Base-by-base conservation (phyloP, 2,329 filamentous ascomycete genomes). In the Annulohypoxylon truncatum region DNA sequence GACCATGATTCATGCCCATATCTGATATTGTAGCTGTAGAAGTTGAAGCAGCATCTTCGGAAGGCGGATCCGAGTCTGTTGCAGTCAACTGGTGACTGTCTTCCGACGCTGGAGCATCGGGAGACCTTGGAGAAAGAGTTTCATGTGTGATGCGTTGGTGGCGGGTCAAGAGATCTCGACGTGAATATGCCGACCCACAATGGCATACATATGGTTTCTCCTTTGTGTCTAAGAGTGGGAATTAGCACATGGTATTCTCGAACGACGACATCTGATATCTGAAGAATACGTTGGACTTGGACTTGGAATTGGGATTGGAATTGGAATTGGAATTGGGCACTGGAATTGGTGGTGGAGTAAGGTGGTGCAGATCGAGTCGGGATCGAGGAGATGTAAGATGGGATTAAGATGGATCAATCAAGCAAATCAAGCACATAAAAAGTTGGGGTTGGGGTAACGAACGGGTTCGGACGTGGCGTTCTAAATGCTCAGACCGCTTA, bases 401-500 rank as follows among this genome's bases (percentile, higher is more conserved):
- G 46, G 26, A 18, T 28, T 33, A 35, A 15, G 47, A 31, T 50
- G 18, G 28, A 50, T 9, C 20, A 20, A n/a, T n/a, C 38, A 42
- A 42, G 15, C 15, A 42, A 20, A 40, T 20, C 4, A 28, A 50
- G 61, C 58, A 64, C 35, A 18, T 20, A n/a, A 51, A 53, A 52
- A 66, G 52, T 66, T 67, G 65, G 64, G 66, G 61, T 74, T 76
- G 73, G 74, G 73, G 72, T 74, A 75, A 75, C 81, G 77, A 71
- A 83, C 81, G 81, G 51, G 80, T 83, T 65, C 81, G 77, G 48
- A 83, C 77, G 73, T 83, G 81, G 61, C 81, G 79, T 66, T 82
- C 81, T 60, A 82, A 68, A 71, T 83, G 81, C 71, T 83, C 81
- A 40, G 81, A 81, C 20, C 81, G 77, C 71, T 82, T 82, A 75